Evolutionary conservation across 495 filamentous ascomycete genomes (phyloP).

Genomic region (Penicillium salamii): DNA sequence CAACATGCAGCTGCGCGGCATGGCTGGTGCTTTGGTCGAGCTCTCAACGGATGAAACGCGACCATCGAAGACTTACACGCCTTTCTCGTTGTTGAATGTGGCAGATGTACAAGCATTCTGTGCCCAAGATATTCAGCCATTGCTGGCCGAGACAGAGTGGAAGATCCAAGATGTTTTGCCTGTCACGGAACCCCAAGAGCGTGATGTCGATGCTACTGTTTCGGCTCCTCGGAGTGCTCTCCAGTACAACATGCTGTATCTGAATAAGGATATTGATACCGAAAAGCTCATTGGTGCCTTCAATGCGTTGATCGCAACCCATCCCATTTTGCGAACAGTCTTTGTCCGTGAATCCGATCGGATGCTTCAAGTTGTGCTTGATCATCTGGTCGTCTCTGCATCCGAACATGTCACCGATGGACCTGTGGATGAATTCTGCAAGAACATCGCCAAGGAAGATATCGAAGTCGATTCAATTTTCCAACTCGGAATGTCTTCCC

Average conservation of each 20-base stretch:
- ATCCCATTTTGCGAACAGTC: constrained; percentile 62
- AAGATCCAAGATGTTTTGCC: constrained; percentile 23
- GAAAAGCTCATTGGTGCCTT: constrained; percentile 23
- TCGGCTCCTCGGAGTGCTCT: constrained; percentile 34
- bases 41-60: not conserved
- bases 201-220: constrained; percentile 50
- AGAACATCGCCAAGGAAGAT: constrained; percentile 25
- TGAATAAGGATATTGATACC: constrained; percentile 24
- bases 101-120: constrained; percentile 21
- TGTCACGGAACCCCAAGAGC: constrained; percentile 35
- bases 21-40: constrained; percentile 17
- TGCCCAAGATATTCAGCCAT: constrained; percentile 15
- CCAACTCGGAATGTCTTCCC: constrained; percentile 46
- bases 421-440: constrained; percentile 36
- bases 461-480: constrained; percentile 31
- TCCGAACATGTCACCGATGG: constrained; percentile 29
- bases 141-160: constrained; percentile 19
- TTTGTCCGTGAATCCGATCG: constrained; percentile 46
- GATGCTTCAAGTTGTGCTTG: constrained; percentile 49
- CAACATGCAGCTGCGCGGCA: constrained; percentile 29
- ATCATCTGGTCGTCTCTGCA: constrained; percentile 34
- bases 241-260: constrained; percentile 38
- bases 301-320: constrained; percentile 39
- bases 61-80: constrained; percentile 13
- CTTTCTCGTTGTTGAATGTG: constrained; percentile 34